These are phyloP conservation scores for Trypanosoma grayi DNA, from an alignment of 208 protist species.

Conservation along the genomic window DNA sequence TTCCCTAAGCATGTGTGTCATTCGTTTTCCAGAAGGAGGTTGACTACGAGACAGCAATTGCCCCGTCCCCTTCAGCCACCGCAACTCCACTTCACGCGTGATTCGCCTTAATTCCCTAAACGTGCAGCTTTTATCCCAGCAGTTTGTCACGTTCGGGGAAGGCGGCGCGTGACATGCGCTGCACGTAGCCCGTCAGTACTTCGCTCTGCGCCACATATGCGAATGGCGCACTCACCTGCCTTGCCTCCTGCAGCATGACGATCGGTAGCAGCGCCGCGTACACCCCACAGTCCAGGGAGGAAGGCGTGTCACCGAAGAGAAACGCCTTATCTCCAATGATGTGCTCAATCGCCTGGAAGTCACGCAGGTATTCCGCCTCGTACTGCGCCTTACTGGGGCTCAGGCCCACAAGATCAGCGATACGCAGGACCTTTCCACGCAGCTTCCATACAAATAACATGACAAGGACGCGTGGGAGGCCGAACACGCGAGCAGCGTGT, in stretches of 20 bases:
- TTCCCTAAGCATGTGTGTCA: too few relatives aligned
- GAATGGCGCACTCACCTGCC: conserved; percentile 41
- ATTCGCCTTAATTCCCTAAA: background rate
- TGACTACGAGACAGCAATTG: too few relatives aligned
- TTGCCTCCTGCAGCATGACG: conserved; percentile 40
- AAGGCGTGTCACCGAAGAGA: conserved; percentile 37
- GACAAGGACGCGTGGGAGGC: background rate
- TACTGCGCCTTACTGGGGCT: conserved; percentile 48
- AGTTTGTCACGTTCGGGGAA: conserved; percentile 33
- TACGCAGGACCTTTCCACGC: conserved; percentile 18
- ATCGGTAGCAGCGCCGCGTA: conserved; percentile 63
- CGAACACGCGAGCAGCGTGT: conserved; percentile 31
- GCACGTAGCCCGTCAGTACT: conserved; percentile 51
- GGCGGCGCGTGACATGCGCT: conserved; percentile 34
- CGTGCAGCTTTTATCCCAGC: conserved; percentile 12
- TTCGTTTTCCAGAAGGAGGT: too few relatives aligned
- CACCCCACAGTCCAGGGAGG: conserved; percentile 68
- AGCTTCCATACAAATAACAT: conserved; percentile 31
- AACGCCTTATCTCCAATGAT: conserved; percentile 39
- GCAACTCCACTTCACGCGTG: too few relatives aligned
- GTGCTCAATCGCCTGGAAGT: conserved; percentile 46
- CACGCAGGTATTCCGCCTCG: conserved; percentile 40
- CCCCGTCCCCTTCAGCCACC: too few relatives aligned
- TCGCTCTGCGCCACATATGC: conserved; percentile 42
- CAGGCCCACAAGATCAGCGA: conserved; percentile 32